Evolutionary conservation across 371 early-diverging fungal species (phyloP), one percentile per base, ranked within the genome.

Genomic region (Rhizomucor pusillus): DNA sequence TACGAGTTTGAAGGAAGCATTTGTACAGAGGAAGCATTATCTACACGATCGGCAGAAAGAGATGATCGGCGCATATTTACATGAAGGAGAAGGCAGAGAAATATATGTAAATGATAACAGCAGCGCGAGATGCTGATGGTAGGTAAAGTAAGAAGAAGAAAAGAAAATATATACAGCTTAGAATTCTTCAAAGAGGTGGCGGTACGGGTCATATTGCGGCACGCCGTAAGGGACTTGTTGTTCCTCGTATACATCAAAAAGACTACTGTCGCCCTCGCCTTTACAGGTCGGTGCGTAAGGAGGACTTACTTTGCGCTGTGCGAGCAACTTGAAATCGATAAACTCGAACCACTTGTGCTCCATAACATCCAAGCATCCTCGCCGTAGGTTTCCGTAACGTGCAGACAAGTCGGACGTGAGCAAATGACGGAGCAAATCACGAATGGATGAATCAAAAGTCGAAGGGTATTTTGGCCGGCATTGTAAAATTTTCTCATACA

Each of bases 281-380:
- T 76, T 71, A 36, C 91, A 71, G 10, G 85, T 78, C 9, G 97
- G 98, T 14, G 90, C 73, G 74, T 90, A 91, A 14, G 99, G 98
- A 35, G 98, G 88, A 37, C 84, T 81, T 50, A 94, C 73, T 61
- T 90, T 79, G 40, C 84, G 66, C 10, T 80, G 69, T 25, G 67
- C 70, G 35, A 97, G 73, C 52, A 81, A 77, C 34, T 85, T 78
- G 92, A 97, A 98, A 59, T 98, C 92, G 12, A 97, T 84, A n/a
- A 84, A 87, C 3, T 77, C 80, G 63, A 99, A 98, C 96, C 98
- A 98, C 37, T 83, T 80, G 74, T 98, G 99, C 25, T 77, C 62
- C 69, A 90, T 93, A 61, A 98, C 92, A 63, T 94, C 95, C 9
- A 79, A 69, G 16, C 81, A 79, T 5, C 97, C 98, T 41, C 81